Percentiles rank a stretch among this genome's conserved stretches.
Conservation (phyloP, 83 land plant genomes). For the Thuja plicata region DNA sequence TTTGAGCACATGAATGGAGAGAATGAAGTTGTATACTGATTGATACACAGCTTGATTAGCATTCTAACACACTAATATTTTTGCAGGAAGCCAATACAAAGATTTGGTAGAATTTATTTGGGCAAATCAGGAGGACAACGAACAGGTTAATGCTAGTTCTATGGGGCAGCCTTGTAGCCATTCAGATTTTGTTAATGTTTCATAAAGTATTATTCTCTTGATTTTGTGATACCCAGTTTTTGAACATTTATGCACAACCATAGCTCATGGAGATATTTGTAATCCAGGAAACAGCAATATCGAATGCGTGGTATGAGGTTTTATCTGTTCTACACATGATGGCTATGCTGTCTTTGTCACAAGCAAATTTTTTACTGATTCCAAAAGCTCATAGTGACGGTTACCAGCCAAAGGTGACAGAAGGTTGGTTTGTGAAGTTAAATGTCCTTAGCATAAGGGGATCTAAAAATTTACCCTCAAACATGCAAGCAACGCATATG, state of each 20-base stretch:
- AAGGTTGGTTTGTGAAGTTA: conserved; percentile 47
- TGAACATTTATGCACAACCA: background rate
- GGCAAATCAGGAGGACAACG: conserved; percentile 80
- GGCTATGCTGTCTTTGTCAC: conserved; percentile 69
- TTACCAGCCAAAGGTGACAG: conserved; percentile 69
- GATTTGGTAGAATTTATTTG: conserved; percentile 69
- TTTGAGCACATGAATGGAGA: background rate
- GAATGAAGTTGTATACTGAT: conserved; percentile 1
- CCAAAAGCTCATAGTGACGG: conserved; percentile 73
- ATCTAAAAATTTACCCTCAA: background rate
- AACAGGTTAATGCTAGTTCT: conserved; percentile 45
- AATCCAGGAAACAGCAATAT: conserved; percentile 67
- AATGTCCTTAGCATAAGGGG: background rate
- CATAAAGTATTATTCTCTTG: background rate
- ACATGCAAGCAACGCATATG: background rate
- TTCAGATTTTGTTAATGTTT: background rate
- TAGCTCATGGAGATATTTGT: background rate
- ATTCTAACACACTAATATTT: background rate
- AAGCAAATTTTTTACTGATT: conserved; percentile 79
- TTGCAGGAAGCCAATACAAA: conserved; percentile 44
- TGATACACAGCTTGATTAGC: background rate
- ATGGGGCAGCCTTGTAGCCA: background rate
- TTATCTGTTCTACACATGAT: conserved; percentile 87
- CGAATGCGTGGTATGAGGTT: conserved; percentile 85
- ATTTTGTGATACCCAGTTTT: background rate